A percentile compares a stretch with the other conserved stretches of the same genome.
phyloP scores from a whole-genome alignment of 2,329 filamentous ascomycete species.

The Myriosclerotinia curreyana region DNA sequence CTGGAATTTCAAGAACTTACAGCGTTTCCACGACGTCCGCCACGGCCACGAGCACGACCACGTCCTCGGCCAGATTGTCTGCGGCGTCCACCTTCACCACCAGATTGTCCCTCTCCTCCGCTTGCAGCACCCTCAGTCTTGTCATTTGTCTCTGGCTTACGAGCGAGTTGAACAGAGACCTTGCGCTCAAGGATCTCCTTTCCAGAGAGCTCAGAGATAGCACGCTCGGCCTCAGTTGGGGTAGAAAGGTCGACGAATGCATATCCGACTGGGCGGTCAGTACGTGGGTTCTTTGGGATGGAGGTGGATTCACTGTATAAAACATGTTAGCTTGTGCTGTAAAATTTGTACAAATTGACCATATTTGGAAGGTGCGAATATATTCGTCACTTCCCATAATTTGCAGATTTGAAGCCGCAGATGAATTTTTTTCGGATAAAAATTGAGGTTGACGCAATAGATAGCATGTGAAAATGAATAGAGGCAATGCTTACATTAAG shows the following conservation, averaged over 20 bases:
- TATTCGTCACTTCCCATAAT: neutral
- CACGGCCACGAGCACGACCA: slow-evolving; percentile 64
- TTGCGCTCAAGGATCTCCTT: slow-evolving; percentile 98
- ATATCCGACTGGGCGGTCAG: slow-evolving; percentile 96
- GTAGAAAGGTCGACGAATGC: slow-evolving; percentile 98
- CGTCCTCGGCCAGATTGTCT: slow-evolving; percentile 62
- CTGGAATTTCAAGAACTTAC: slow-evolving; percentile 47
- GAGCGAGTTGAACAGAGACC: slow-evolving; percentile 97
- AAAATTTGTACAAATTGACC: neutral
- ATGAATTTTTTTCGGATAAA: slow-evolving; percentile 18
- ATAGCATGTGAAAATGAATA: neutral
- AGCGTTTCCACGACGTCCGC: slow-evolving; percentile 60
- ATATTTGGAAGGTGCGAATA: neutral
- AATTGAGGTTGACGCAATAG: neutral
- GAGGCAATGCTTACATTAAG: slow-evolving; percentile 76
- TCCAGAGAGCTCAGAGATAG: slow-evolving; percentile 91
- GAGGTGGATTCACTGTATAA: slow-evolving; percentile 85
- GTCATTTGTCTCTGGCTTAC: slow-evolving; percentile 88
- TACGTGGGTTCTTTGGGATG: slow-evolving; percentile 98
- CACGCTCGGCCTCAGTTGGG: slow-evolving; percentile 89
- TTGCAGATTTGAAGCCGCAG: slow-evolving; percentile 11
- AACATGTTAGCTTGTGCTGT: slow-evolving; percentile 10
- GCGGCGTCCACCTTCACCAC: slow-evolving; percentile 63
- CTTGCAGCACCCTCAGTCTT: slow-evolving; percentile 69
- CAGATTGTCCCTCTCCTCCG: slow-evolving; percentile 65